Evolutionary conservation across 2,329 filamentous ascomycete genomes (phyloP).

Genomic region (Cytospora piceicola): DNA sequence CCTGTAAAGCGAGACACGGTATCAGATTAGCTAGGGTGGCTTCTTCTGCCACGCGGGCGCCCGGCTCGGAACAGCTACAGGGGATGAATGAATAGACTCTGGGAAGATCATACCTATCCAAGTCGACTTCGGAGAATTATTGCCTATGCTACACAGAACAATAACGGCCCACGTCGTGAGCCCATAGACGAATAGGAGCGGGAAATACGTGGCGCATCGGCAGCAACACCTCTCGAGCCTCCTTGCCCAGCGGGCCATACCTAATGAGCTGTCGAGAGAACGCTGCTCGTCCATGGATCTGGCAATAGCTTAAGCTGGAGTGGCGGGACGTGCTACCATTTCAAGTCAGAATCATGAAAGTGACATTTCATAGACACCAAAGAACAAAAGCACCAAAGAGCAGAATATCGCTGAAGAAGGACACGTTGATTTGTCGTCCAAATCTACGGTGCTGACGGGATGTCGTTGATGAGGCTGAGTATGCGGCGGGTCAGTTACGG

Average conservation of each 20-base stretch:
- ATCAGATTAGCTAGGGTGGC: slow-evolving; percentile 29
- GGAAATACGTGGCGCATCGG: slow-evolving; percentile 76
- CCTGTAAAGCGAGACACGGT: slow-evolving; percentile 44
- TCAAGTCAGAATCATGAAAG: neutral
- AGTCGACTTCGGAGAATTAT: slow-evolving; percentile 52
- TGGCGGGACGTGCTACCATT: slow-evolving; percentile 8
- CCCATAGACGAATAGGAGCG: slow-evolving; percentile 85
- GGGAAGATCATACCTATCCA: slow-evolving; percentile 59
- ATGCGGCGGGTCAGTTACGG: slow-evolving; percentile 1
- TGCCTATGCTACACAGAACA: slow-evolving; percentile 77
- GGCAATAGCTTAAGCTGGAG: slow-evolving; percentile 12
- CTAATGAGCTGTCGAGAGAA: slow-evolving; percentile 41
- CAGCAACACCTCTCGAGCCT: slow-evolving; percentile 84
- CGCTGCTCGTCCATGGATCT: slow-evolving; percentile 30
- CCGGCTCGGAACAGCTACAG: neutral
- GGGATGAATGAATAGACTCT: neutral
- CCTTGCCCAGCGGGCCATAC: slow-evolving; percentile 66
- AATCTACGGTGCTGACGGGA: slow-evolving; percentile 4
- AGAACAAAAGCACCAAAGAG: slow-evolving; percentile 1
- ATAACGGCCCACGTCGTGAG: slow-evolving; percentile 94
- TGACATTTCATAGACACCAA: slow-evolving; percentile 2
- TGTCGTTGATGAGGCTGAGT: slow-evolving; percentile 24
- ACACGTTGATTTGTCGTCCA: neutral
- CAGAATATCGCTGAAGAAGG: neutral
- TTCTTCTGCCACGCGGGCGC: neutral